phyloP scores from a whole-genome alignment of 495 filamentous ascomycete genomes.

The Parathielavia appendiculata region DNA sequence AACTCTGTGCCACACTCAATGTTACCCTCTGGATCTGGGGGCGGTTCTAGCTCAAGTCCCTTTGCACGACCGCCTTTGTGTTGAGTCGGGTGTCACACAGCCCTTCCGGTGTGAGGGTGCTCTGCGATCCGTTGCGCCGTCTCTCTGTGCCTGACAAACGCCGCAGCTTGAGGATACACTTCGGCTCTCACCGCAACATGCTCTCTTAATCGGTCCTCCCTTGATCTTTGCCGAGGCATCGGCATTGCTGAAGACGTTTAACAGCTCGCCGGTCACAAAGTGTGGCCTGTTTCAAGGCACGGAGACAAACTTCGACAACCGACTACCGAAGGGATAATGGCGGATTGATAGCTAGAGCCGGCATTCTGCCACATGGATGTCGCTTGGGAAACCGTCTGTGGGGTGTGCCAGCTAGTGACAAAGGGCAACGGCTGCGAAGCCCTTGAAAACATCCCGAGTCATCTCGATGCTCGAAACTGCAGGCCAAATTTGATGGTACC shows the following conservation, averaged over 20 bases:
- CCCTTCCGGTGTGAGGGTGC: neutral
- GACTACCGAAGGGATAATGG: neutral
- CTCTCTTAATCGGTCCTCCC: neutral
- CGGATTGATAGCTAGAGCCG: neutral
- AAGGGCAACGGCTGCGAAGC: too few relatives aligned
- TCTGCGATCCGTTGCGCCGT: neutral
- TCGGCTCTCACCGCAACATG: neutral
- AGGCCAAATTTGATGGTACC: too few relatives aligned
- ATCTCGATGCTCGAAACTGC: too few relatives aligned
- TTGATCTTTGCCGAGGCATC: neutral
- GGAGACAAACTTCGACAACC: conserved; percentile 1
- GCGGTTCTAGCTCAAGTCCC: neutral
- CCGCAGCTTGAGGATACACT: neutral
- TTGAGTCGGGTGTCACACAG: conserved; percentile 1
- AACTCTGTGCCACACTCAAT: conserved; percentile 5
- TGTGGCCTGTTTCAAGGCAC: neutral
- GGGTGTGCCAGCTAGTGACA: too few relatives aligned
- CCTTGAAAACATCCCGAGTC: neutral
- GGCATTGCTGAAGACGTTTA: neutral
- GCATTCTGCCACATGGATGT: too few relatives aligned
- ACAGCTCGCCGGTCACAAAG: neutral
- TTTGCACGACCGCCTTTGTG: neutral
- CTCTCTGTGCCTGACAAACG: neutral
- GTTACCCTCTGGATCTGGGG: neutral
- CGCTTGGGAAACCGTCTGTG: too few relatives aligned